Evolutionary conservation across 768 basidiomycete species (phyloP).

Genomic region (Xerocomellus chrysenteron): DNA sequence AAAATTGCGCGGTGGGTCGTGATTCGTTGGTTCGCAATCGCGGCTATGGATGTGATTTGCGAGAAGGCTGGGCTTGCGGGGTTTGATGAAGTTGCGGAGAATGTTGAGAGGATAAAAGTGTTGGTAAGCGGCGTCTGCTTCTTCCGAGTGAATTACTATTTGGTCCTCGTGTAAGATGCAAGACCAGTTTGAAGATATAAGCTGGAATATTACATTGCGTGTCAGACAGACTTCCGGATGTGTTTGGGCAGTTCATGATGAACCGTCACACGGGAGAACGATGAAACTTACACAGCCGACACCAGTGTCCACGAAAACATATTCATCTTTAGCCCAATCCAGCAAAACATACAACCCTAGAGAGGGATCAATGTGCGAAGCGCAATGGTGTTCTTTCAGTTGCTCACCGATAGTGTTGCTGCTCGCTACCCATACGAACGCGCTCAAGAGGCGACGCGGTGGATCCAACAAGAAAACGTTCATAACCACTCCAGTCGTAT

Average conservation of each 20-base stretch:
- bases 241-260: background rate
- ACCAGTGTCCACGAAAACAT: constrained; percentile 72
- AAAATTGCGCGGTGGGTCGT: constrained; percentile 6
- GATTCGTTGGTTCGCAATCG: constrained; percentile 2
- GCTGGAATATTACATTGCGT: constrained; percentile 34
- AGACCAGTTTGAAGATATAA: constrained; percentile 72
- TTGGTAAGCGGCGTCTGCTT: constrained; percentile 61
- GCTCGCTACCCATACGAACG: constrained; percentile 65
- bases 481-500: constrained; percentile 69
- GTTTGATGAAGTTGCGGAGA: constrained; percentile 31
- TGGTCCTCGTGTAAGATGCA: constrained; percentile 66
- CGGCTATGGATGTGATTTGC: constrained; percentile 2
- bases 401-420: constrained; percentile 35
- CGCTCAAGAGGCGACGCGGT: constrained; percentile 55
- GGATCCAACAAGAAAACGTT: constrained; percentile 76
- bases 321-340: constrained; percentile 66
- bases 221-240: constrained; percentile 1
- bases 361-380: constrained; percentile 24
- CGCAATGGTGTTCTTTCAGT: background rate
- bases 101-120: constrained; percentile 60
- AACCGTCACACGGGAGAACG: background rate
- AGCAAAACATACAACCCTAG: constrained; percentile 62
- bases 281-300: constrained; percentile 62
- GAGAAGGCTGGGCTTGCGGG: constrained; percentile 25
- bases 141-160: constrained; percentile 75